These are phyloP conservation scores for Prunus mume DNA, from an alignment of 306 rosid genomes.

Conservation along the genomic window DNA sequence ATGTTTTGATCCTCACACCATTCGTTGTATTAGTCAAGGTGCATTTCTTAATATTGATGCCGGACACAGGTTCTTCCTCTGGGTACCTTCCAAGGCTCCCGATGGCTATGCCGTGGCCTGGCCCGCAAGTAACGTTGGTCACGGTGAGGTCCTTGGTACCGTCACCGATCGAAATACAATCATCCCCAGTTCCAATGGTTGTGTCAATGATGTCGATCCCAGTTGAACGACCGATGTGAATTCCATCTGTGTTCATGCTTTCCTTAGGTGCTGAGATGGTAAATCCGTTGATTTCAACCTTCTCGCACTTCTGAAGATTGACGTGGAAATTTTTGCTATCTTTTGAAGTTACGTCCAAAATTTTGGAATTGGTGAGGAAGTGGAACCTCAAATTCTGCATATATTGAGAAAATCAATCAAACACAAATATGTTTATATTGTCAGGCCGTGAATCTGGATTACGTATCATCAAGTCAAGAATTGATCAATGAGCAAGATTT, in stretches of 20 bases:
- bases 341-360: slow-evolving; percentile 23
- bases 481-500: no score
- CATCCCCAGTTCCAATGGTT: slow-evolving; percentile 41
- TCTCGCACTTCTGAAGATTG: slow-evolving; percentile 25
- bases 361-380: slow-evolving; percentile 23
- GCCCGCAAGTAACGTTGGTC: slow-evolving; percentile 33
- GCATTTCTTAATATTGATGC: slow-evolving; percentile 29
- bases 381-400: slow-evolving; percentile 37
- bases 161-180: slow-evolving; percentile 52
- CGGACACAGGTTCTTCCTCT: slow-evolving; percentile 19
- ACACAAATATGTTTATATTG: neutral
- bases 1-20: slow-evolving; percentile 54
- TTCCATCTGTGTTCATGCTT: slow-evolving; percentile 50
- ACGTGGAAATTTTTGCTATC: slow-evolving; percentile 39
- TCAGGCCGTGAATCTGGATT: neutral
- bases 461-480: no score
- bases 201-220: slow-evolving; percentile 28
- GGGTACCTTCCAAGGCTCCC: slow-evolving; percentile 42
- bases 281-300: slow-evolving; percentile 27
- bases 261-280: slow-evolving; percentile 27
- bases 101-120: slow-evolving; percentile 49
- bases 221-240: slow-evolving; percentile 44
- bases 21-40: slow-evolving; percentile 22
- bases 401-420: neutral
- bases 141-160: slow-evolving; percentile 27